Base-by-base conservation (phyloP, 495 filamentous ascomycete species). In the Pseudomonodictys pantanalensis region DNA sequence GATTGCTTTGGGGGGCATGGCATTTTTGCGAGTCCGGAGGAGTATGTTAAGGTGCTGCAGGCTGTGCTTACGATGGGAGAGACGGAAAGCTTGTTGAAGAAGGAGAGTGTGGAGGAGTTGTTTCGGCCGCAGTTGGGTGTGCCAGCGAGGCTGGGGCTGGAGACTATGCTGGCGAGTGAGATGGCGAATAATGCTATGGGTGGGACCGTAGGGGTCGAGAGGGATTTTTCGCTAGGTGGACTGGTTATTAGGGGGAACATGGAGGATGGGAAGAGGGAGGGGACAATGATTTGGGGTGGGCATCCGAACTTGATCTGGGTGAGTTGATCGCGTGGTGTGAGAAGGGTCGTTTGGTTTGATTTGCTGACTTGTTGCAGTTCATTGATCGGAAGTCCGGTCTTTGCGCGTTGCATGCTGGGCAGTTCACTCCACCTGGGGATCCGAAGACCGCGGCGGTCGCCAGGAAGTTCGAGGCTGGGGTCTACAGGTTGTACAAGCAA, bases 1-100 rank as follows among this genome's bases (percentile, higher is more conserved):
- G 73, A 77, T 15, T 72, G 77, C 55, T 69, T 77, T 25, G 84
- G 81, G 1, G 84, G 84, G 0, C 75, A 74, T 9, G 85, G 84
- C 1, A 33, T 79, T 18, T 83, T 72, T 48, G 71, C 75, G 4
- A 68, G 74, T 0, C 75, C 78, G 4, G 62, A 41, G 12, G 78
- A 79, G 46, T 83, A 78, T 54, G 64, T 73, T 24, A 82, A 77
- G 59, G 63, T 86, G 9, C 67, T 86, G 46, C 73, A 71, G 17
- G 75, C 73, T 17, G 7, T 85, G 1, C 62, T 86, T 18, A 52
- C 49, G 1, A 72, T 75, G 55, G 77, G 81, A 65, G 52, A 46
- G 52, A 49, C 46, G 63, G 57, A 53, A 41, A 61, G 32, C 38
- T 33, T 83, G 9, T 65, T 83, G 3, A 71, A 72, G 44, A 50